Evolutionary conservation across 169 alveolate species (phyloP).

Genomic region (Eimeria falciformis): DNA sequence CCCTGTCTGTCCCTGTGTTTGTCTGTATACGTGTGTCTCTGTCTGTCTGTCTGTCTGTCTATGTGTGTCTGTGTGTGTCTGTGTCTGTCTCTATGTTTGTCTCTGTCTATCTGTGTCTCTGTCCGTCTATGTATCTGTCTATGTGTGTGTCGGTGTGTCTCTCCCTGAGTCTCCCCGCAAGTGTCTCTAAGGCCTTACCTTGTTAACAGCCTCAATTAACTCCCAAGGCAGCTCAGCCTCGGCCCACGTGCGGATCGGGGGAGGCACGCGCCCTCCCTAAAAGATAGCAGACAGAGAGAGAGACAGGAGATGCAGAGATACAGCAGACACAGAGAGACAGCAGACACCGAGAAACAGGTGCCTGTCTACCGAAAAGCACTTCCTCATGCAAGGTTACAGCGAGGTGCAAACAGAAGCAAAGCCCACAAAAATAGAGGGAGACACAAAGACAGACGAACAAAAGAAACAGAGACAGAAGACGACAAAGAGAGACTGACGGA

Average conservation of each 20-base stretch:
- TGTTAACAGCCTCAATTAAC: constrained; percentile 85
- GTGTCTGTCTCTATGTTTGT: neutral
- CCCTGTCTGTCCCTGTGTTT: too few species aligned
- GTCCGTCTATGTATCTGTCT: too few species aligned
- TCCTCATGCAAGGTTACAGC: too few species aligned
- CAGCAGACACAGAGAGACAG: too few species aligned
- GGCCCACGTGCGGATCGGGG: constrained; percentile 95
- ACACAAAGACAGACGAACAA: neutral
- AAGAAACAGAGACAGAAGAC: neutral
- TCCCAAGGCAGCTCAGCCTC: constrained; percentile 89
- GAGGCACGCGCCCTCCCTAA: constrained; percentile 93
- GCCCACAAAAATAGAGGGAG: neutral
- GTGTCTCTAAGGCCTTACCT: constrained; percentile 77
- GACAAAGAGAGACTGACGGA: neutral
- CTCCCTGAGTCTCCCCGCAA: neutral
- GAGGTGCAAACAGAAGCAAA: too few species aligned
- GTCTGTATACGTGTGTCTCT: neutral
- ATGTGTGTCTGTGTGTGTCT: neutral
- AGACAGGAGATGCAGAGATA: too few species aligned
- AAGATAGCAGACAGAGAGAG: neutral
- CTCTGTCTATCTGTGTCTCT: neutral
- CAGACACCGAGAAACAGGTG: too few species aligned
- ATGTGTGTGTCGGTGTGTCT: too few species aligned
- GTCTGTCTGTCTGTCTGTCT: neutral
- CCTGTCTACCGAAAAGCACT: too few species aligned